These are phyloP conservation scores for Blastomyces emzantsi DNA, from an alignment of 2,329 filamentous ascomycete genomes.

Conservation along the genomic window DNA sequence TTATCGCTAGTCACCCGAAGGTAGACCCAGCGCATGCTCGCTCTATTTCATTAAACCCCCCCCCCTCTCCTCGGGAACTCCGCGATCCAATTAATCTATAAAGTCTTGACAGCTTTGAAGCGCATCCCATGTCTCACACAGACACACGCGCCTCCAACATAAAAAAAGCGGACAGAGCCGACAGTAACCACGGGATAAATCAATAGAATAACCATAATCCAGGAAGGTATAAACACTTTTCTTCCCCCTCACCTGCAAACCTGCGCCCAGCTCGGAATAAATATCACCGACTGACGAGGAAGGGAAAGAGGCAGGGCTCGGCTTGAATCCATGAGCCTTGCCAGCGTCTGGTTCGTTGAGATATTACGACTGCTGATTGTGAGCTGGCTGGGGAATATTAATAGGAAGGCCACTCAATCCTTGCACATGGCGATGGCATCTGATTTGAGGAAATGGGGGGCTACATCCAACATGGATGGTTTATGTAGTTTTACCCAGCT, in stretches of 20 bases:
- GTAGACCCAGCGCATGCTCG: no score
- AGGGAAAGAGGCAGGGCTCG: neutral
- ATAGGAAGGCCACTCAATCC: neutral
- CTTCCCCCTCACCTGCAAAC: neutral
- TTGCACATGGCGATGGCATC: conserved; percentile 7
- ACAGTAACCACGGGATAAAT: neutral
- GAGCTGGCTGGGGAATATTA: neutral
- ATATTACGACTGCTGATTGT: neutral
- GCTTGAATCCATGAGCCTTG: neutral
- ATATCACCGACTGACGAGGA: neutral
- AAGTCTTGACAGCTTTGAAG: no score
- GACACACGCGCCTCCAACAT: neutral
- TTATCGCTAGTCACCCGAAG: neutral
- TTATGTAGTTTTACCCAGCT: conserved; percentile 1
- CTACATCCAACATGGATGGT: neutral
- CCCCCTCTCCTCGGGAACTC: neutral
- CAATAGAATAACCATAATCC: neutral
- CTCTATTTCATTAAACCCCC: no score
- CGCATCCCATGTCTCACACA: no score
- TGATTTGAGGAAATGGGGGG: conserved; percentile 1
- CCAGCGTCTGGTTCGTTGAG: neutral
- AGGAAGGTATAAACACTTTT: neutral
- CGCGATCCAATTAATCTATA: neutral
- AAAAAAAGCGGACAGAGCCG: neutral
- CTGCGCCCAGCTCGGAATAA: neutral